A percentile compares a stretch with the other conserved stretches of the same genome.
Conservation (phyloP, 2,329 filamentous ascomycete genomes). For the Venturia oleaginea region DNA sequence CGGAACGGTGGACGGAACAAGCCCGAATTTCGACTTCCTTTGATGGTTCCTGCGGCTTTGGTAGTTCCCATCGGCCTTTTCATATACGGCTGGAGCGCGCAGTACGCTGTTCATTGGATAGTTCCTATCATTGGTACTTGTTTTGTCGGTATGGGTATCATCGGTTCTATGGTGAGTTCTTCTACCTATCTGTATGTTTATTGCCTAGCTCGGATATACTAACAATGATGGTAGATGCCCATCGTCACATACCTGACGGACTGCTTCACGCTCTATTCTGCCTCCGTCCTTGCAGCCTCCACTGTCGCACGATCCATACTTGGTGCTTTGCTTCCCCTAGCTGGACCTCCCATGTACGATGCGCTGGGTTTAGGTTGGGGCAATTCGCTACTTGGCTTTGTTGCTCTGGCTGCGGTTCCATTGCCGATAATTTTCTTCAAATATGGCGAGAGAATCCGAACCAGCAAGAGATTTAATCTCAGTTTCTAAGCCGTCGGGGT, state of each 20-base stretch:
- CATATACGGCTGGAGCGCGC: constrained; percentile 24
- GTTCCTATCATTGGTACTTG: constrained; percentile 27
- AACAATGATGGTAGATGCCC: constrained; percentile 23
- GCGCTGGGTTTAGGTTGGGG: constrained; percentile 32
- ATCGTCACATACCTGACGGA: constrained; percentile 33
- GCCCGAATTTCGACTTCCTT: constrained; percentile 13
- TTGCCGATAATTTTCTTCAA: constrained; percentile 13
- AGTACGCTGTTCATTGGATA: constrained; percentile 25
- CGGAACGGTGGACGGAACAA: constrained; percentile 7
- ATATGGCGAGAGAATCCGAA: constrained; percentile 13
- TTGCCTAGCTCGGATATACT: not conserved
- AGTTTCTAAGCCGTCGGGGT: not conserved
- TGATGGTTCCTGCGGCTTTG: constrained; percentile 10
- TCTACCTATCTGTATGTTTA: not conserved
- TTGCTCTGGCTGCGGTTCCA: constrained; percentile 20
- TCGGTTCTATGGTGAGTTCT: constrained; percentile 25
- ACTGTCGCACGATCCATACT: constrained; percentile 29
- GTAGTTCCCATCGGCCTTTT: constrained; percentile 29
- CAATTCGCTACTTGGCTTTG: constrained; percentile 30
- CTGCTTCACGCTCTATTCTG: constrained; percentile 32
- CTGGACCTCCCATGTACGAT: constrained; percentile 30
- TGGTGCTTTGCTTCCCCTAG: constrained; percentile 33
- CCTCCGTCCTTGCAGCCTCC: constrained; percentile 33
- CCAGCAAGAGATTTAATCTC: constrained; percentile 8
- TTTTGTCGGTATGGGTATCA: constrained; percentile 26